Evolutionary conservation across 306 rosid species (phyloP).

Genomic region (Vigna angularis): DNA sequence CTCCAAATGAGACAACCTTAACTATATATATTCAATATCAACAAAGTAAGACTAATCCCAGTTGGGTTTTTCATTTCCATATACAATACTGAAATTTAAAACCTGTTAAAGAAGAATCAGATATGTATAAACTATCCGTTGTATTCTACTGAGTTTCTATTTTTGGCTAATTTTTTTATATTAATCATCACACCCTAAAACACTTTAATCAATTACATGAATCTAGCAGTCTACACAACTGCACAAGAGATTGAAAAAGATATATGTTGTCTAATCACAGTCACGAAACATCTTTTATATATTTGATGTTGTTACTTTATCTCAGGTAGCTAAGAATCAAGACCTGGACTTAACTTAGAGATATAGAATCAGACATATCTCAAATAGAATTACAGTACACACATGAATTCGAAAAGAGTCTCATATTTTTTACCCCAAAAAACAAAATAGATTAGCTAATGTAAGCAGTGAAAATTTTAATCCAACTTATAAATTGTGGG

Average conservation of each 20-base stretch:
- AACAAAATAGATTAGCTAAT: not conserved
- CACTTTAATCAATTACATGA: conserved; percentile 4
- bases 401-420: not conserved
- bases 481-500: not conserved
- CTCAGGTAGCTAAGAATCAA: not conserved
- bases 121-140: not conserved
- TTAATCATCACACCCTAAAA: not conserved
- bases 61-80: not conserved
- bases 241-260: not conserved
- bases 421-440: not conserved
- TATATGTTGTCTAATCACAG: not conserved
- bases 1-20: not conserved
- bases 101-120: not conserved
- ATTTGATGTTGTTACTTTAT: not conserved
- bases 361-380: too few species aligned
- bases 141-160: too few species aligned
- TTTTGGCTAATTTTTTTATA: not conserved
- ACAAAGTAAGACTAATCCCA: not conserved
- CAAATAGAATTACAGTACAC: not conserved
- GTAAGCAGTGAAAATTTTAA: not conserved
- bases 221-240: not conserved
- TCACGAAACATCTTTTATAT: conserved; percentile 1
- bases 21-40: not conserved
- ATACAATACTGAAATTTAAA: not conserved
- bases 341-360: not conserved